A percentile compares a stretch with the other conserved stretches of the same genome.
Conservation (phyloP, 2,329 filamentous ascomycete genomes). For the Nemania bipapillata region DNA sequence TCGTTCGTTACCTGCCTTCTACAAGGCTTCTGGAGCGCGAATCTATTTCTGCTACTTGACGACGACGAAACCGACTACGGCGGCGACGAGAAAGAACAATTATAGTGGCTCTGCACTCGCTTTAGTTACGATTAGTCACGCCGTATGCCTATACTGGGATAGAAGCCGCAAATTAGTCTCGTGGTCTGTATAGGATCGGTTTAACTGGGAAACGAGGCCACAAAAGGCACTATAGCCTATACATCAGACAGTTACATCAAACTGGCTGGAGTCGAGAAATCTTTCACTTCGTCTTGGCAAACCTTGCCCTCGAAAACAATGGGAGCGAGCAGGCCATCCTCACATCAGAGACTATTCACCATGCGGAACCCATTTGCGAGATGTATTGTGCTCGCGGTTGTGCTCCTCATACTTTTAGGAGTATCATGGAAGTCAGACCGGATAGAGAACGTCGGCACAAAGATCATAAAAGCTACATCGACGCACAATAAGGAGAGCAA, state of each 20-base stretch:
- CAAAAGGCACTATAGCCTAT: conserved; percentile 10
- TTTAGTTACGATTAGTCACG: conserved; percentile 3
- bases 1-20: conserved; percentile 39
- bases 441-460: conserved; percentile 55
- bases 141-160: conserved; percentile 20
- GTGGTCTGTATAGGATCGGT: conserved; percentile 9
- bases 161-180: conserved; percentile 5
- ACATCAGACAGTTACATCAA: conserved; percentile 20
- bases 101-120: conserved; percentile 8
- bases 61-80: conserved; percentile 13
- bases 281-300: conserved; percentile 39
- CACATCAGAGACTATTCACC: conserved; percentile 58
- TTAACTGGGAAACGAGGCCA: conserved; percentile 10
- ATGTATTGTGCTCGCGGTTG: conserved; percentile 58
- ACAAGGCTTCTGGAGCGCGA: conserved; percentile 15
- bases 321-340: conserved; percentile 55
- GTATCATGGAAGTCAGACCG: conserved; percentile 57
- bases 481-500: conserved; percentile 51
- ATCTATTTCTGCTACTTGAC: conserved; percentile 8
- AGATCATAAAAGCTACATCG: conserved; percentile 56
- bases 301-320: conserved; percentile 46
- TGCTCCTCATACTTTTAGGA: conserved; percentile 57
- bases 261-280: conserved; percentile 38
- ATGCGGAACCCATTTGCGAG: conserved; percentile 62
- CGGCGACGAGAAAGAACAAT: conserved; percentile 16